Base-by-base conservation (phyloP, 2,329 filamentous ascomycete species). In the Aspergillus oerlinghausenensis region DNA sequence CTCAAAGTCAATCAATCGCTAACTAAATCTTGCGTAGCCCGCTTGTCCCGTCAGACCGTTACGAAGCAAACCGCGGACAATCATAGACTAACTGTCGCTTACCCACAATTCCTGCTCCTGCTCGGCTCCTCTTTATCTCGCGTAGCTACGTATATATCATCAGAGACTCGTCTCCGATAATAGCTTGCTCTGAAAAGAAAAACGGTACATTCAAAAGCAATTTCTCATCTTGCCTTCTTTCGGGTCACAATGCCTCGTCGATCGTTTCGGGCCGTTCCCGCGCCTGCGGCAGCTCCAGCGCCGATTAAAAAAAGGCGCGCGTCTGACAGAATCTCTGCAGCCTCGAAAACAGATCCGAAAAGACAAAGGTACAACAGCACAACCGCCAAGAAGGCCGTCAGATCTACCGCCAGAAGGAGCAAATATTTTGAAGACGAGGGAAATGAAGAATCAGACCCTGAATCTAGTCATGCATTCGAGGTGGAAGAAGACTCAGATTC, bases 361-460 rank as follows among this genome's bases (percentile, higher is more conserved):
- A 69, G 67, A 60, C 66, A 68, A 61, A 73, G 69, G 60, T 65
- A 64, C 49, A 66, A 66, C 51, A 45, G 53, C 50, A 55, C 58
- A 49, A 52, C 55, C 35, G 55, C 55, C 55, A 55, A 60, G 19
- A 64, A 61, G 40, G 51, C 59, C 10, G 60, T 62, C 17, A 74
- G 67, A 57, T 65, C 71, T 11, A 80, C 79, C 10, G 66, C 77
- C 5, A 80, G 73, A 58, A 80, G 77, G 65, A 82, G 80, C 70
- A 79, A 77, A 63, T 81, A 82, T 63, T 83, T 82, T 57, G 67
- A 75, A 51, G 67, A 73, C n/a, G 71, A 72, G 47, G 68, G 71
- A 25, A 68, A 71, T 4, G 70, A 71, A 21, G 67, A 67, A 23
- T 60, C 68, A 8, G 69, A 71, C 25, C 70, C 68, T 21, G 65